Percentiles rank a stretch among this genome's conserved stretches.
Evolutionary conservation across 2,329 filamentous ascomycete genomes (phyloP).

Genomic region (Fusarium nematophilum): DNA sequence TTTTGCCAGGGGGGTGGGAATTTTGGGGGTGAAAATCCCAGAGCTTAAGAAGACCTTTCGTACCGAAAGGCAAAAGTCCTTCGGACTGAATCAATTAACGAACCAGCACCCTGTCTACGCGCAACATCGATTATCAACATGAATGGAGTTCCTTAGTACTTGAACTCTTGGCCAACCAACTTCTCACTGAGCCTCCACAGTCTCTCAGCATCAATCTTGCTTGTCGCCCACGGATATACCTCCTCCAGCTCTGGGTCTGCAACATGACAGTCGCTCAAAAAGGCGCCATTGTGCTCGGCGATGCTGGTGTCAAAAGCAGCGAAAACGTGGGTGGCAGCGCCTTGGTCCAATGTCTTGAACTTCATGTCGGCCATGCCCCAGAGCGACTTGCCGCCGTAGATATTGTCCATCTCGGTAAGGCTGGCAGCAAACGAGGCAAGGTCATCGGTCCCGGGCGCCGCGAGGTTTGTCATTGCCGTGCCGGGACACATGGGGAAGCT

Average conservation of each 20-base stretch:
- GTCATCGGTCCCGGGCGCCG: neutral
- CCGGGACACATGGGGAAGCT: conserved; percentile 26
- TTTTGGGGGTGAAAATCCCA: too few species aligned
- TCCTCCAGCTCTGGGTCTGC: conserved; percentile 18
- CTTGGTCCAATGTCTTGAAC: too few species aligned
- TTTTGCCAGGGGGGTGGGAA: too few species aligned
- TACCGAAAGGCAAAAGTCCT: too few species aligned
- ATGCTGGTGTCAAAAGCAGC: conserved; percentile 20
- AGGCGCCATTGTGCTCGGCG: conserved; percentile 20
- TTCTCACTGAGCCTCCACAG: conserved; percentile 33
- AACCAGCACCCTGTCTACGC: too few species aligned
- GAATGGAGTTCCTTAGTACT: too few species aligned
- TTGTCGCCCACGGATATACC: conserved; percentile 26
- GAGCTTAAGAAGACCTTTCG: too few species aligned
- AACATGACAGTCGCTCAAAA: conserved; percentile 15
- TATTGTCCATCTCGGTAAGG: too few species aligned
- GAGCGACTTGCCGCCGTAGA: conserved; percentile 17
- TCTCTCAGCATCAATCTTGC: conserved; percentile 14
- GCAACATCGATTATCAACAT: too few species aligned
- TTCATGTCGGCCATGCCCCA: too few species aligned
- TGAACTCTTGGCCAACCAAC: conserved; percentile 22
- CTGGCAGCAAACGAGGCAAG: too few species aligned
- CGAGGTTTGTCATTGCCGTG: neutral
- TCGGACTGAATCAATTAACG: too few species aligned
- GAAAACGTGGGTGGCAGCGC: conserved; percentile 26